Evolutionary conservation across 208 protist species (phyloP).

Genomic region (Acanthamoeba healyi): DNA sequence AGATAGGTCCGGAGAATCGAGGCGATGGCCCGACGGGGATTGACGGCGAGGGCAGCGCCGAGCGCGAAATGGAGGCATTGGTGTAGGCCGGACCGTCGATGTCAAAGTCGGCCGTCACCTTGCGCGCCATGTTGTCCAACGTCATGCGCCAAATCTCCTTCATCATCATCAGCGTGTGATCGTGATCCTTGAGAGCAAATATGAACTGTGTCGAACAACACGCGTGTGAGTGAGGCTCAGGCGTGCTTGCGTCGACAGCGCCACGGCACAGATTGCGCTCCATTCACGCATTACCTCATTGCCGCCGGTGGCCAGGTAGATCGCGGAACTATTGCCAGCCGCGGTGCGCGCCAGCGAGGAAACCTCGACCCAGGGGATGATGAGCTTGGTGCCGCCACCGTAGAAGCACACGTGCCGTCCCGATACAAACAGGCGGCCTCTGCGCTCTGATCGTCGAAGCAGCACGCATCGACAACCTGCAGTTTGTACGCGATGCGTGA

Average conservation of each 20-base stretch:
- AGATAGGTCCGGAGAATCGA: constrained; percentile 6
- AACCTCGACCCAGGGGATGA: constrained; percentile 54
- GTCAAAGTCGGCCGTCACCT: constrained; percentile 56
- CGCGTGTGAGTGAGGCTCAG: too few species aligned
- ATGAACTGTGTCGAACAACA: not conserved
- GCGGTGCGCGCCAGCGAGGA: constrained; percentile 1
- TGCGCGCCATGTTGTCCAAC: constrained; percentile 13
- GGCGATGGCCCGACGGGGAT: constrained; percentile 16
- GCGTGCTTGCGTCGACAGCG: too few species aligned
- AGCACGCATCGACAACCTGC: constrained; percentile 46
- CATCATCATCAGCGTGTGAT: not conserved
- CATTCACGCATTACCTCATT: not conserved
- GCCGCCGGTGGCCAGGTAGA: constrained; percentile 37
- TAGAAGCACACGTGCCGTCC: constrained; percentile 60
- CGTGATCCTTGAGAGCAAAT: not conserved
- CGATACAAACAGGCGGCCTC: constrained; percentile 46
- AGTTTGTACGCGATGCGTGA: too few species aligned
- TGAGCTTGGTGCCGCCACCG: not conserved
- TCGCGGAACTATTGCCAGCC: not conserved
- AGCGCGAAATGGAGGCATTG: constrained; percentile 12
- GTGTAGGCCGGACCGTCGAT: not conserved
- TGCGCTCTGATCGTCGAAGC: constrained; percentile 1
- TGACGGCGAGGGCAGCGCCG: constrained; percentile 25
- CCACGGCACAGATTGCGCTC: too few species aligned
- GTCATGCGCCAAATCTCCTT: constrained; percentile 62